A percentile compares a stretch with the other conserved stretches of the same genome.
phyloP scores from a whole-genome alignment of 345 rosid species.

The Hypericum perforatum region DNA sequence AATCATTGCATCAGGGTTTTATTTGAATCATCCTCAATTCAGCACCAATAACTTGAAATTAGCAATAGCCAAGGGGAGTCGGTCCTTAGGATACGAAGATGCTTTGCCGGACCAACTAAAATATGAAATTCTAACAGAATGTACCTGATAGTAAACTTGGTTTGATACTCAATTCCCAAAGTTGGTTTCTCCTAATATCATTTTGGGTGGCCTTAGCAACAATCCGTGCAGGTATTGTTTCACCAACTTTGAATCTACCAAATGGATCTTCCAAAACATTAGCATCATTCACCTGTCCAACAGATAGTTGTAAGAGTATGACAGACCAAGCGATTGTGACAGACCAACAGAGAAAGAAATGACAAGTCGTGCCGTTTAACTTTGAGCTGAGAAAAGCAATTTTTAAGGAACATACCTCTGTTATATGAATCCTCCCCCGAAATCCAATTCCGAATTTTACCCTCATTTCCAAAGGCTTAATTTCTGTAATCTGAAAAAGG shows the following conservation, averaged over 20 bases:
- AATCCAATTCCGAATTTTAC: slow-evolving; percentile 74
- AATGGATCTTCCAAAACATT: slow-evolving; percentile 47
- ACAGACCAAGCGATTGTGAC: background rate
- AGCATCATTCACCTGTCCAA: slow-evolving; percentile 49
- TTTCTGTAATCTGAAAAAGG: slow-evolving; percentile 65
- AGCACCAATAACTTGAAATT: too few species aligned
- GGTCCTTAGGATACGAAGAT: too few species aligned
- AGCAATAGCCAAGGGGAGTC: too few species aligned
- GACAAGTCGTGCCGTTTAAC: background rate
- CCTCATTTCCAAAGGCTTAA: slow-evolving; percentile 71
- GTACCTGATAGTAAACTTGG: slow-evolving; percentile 55
- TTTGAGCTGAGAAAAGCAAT: slow-evolving; percentile 12
- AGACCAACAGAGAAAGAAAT: slow-evolving; percentile 3
- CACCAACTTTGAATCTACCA: slow-evolving; percentile 64
- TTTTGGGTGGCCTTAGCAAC: slow-evolving; percentile 44
- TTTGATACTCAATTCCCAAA: slow-evolving; percentile 84
- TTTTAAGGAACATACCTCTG: slow-evolving; percentile 53
- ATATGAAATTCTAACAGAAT: slow-evolving; percentile 3
- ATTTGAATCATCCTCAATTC: too few species aligned
- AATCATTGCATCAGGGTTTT: too few species aligned
- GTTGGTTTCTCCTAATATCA: slow-evolving; percentile 36
- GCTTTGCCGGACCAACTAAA: background rate
- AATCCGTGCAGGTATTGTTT: slow-evolving; percentile 70
- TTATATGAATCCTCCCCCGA: slow-evolving; percentile 75
- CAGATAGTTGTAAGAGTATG: slow-evolving; percentile 13